Conservation (phyloP, 208 protist genomes). For the Strigomonas culicis region DNA sequence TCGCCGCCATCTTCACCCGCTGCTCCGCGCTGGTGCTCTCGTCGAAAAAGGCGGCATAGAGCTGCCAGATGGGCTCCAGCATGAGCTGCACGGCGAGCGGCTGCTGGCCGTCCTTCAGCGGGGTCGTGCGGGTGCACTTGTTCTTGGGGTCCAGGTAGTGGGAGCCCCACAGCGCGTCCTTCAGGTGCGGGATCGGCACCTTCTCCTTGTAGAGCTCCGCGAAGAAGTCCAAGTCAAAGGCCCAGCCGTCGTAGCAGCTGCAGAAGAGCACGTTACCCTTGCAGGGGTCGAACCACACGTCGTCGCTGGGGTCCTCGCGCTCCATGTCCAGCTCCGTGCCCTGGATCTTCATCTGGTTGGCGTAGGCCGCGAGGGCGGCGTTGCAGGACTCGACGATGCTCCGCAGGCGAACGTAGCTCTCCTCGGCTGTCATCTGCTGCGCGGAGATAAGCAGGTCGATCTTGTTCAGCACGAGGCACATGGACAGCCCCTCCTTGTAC, state of each 20-base stretch:
- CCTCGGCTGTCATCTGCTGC: conserved; percentile 89
- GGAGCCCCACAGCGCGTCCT: conserved; percentile 92
- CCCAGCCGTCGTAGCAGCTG: conserved; percentile 93
- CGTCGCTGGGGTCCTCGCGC: conserved; percentile 75
- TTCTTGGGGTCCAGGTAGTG: conserved; percentile 95
- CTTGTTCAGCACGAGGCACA: conserved; percentile 98
- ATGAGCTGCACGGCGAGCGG: conserved; percentile 96
- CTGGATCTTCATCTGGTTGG: conserved; percentile 79
- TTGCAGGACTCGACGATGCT: conserved; percentile 95
- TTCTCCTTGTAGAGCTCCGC: conserved; percentile 90
- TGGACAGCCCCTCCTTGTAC: conserved; percentile 93
- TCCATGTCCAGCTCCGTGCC: conserved; percentile 75
- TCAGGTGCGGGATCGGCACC: conserved; percentile 70
- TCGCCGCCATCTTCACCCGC: conserved; percentile 56
- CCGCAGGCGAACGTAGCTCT: conserved; percentile 91
- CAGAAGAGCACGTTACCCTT: conserved; percentile 98
- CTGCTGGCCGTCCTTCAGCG: conserved; percentile 69
- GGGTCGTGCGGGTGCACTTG: conserved; percentile 80
- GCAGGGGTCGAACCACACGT: conserved; percentile 95
- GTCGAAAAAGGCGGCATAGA: conserved; percentile 89
- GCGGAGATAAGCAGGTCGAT: conserved; percentile 96
- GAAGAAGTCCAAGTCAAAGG: conserved; percentile 89
- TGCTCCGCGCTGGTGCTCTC: conserved; percentile 73
- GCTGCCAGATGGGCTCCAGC: conserved; percentile 94
- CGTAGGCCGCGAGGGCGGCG: conserved; percentile 76